Conservation (phyloP, 2,329 filamentous ascomycete species). For the Dactylellina leptospora region DNA sequence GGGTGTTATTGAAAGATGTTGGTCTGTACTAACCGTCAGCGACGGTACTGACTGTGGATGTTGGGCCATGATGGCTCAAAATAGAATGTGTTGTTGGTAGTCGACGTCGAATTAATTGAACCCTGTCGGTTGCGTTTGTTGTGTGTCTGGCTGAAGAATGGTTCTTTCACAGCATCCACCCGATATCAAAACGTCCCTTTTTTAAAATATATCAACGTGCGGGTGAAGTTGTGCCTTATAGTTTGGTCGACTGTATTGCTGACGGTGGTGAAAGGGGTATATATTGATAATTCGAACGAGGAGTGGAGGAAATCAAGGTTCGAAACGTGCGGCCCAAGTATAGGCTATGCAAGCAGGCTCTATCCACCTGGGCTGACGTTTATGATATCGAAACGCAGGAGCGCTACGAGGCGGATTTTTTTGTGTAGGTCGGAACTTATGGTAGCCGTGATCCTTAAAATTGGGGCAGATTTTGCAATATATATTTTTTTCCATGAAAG, state of each 20-base stretch:
- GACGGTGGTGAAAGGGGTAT: conserved; percentile 29
- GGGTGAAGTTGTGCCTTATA: background rate
- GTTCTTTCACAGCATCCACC: background rate
- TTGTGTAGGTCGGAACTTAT: conserved; percentile 1
- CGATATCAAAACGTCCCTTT: conserved; percentile 2
- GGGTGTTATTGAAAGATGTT: conserved; percentile 46
- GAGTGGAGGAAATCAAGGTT: conserved; percentile 7
- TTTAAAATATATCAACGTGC: background rate
- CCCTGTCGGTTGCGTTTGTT: conserved; percentile 21
- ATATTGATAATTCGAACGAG: conserved; percentile 23
- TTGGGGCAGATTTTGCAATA: conserved; percentile 25
- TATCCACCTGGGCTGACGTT: conserved; percentile 12
- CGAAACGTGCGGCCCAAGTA: background rate
- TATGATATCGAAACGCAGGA: conserved; percentile 29
- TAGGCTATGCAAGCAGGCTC: conserved; percentile 7
- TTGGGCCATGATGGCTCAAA: conserved; percentile 26
- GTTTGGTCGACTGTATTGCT: background rate
- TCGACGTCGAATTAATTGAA: conserved; percentile 16
- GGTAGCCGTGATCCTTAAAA: conserved; percentile 37
- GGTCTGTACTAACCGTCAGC: conserved; percentile 50
- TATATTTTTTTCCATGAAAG: conserved; percentile 17
- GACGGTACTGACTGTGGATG: conserved; percentile 32
- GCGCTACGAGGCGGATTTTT: conserved; percentile 34
- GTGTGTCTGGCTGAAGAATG: background rate
- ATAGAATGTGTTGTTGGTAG: conserved; percentile 28